Evolutionary conservation across 306 rosid species (phyloP).

Genomic region (Alnus rubra): DNA sequence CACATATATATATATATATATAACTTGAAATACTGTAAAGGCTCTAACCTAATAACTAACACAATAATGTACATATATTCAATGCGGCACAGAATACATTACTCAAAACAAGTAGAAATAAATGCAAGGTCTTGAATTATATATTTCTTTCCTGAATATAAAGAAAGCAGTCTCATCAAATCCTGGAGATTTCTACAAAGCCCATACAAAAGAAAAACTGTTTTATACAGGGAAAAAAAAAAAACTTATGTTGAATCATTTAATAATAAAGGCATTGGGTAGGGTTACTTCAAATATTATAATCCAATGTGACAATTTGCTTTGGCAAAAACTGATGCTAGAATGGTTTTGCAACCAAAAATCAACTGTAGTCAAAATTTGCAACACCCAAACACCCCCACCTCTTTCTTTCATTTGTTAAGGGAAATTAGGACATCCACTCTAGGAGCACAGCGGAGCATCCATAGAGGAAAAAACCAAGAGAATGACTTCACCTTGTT

Average conservation of each 20-base stretch:
- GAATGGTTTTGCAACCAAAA: not conserved
- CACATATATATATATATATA: too few species aligned
- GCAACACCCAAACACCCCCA: not conserved
- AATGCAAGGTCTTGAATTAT: not conserved
- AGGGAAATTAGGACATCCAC: not conserved
- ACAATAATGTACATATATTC: not conserved
- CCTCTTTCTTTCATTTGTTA: not conserved
- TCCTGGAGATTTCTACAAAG: not conserved
- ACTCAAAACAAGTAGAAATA: not conserved
- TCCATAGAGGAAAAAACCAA: conserved; percentile 14
- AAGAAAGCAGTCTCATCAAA: not conserved
- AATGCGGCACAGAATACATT: too few species aligned
- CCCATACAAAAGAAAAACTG: not conserved
- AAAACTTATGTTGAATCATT: too few species aligned
- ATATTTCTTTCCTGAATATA: not conserved
- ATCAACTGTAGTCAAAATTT: not conserved
- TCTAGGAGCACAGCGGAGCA: not conserved
- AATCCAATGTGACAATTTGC: not conserved
- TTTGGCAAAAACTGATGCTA: not conserved
- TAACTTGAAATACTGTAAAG: not conserved
- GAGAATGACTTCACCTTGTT: conserved; percentile 57
- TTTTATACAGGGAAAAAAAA: not conserved
- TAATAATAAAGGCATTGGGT: too few species aligned
- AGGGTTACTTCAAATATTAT: not conserved
- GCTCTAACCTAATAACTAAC: not conserved